Evolutionary conservation across 2,329 filamentous ascomycete species (phyloP).

Genomic region (Raffaelea deltoideospora): DNA sequence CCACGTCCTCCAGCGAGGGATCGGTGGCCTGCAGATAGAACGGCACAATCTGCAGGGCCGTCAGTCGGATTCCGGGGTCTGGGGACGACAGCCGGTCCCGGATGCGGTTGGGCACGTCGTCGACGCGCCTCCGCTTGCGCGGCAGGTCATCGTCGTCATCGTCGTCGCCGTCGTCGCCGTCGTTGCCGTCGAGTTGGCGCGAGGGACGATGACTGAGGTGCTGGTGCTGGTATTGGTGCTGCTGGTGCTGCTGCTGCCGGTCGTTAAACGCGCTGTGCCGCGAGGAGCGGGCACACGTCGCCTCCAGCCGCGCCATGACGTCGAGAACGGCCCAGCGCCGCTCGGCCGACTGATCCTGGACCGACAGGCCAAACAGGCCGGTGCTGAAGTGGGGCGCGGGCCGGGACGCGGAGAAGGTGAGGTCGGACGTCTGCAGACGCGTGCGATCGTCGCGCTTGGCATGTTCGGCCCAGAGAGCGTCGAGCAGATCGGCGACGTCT

Average conservation of each 20-base stretch:
- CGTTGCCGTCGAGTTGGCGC: no score
- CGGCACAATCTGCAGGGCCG: slow-evolving; percentile 41
- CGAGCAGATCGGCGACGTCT: slow-evolving; percentile 49
- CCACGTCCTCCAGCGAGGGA: slow-evolving; percentile 34
- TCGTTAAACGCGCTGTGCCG: no score
- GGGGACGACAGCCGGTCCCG: slow-evolving; percentile 30
- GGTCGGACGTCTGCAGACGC: slow-evolving; percentile 62
- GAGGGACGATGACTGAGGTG: no score
- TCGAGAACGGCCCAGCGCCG: slow-evolving; percentile 46
- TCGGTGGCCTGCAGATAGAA: slow-evolving; percentile 36
- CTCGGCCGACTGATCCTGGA: slow-evolving; percentile 38
- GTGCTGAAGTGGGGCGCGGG: slow-evolving; percentile 29
- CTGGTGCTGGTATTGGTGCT: slow-evolving; percentile 10
- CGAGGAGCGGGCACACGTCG: slow-evolving; percentile 21
- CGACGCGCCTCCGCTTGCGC: slow-evolving; percentile 35
- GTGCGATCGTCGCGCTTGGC: slow-evolving; percentile 53
- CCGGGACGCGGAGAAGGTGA: slow-evolving; percentile 42
- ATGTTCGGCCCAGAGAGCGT: slow-evolving; percentile 68
- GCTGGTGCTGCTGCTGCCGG: no score
- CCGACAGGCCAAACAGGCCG: slow-evolving; percentile 35
- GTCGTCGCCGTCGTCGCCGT: no score
- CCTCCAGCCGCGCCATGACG: slow-evolving; percentile 42
- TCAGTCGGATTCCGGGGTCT: slow-evolving; percentile 28
- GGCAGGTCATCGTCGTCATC: slow-evolving; percentile 26
- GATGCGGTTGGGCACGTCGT: slow-evolving; percentile 27